Evolutionary conservation across 2,329 filamentous ascomycete species (phyloP).

Genomic region (Leptoxyphium fumago): DNA sequence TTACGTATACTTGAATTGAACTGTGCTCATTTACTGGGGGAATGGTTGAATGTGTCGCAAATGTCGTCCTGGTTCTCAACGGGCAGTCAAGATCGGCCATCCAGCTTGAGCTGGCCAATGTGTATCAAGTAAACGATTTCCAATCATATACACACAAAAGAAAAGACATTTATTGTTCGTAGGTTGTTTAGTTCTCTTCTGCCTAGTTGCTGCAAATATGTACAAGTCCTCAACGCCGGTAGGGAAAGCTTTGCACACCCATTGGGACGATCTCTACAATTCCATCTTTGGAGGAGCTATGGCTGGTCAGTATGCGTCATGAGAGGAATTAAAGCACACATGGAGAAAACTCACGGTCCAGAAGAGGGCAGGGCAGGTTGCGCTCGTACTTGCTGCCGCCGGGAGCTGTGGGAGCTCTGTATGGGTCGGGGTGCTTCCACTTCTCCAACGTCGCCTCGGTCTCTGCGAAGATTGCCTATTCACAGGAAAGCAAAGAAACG

Average conservation of each 20-base stretch:
- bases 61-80: too few species aligned
- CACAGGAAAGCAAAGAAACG: not conserved
- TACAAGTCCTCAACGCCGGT: too few species aligned
- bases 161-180: too few species aligned
- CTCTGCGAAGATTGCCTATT: constrained; percentile 66
- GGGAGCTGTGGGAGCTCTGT: constrained; percentile 74
- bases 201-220: too few species aligned
- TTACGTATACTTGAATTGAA: too few species aligned
- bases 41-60: too few species aligned
- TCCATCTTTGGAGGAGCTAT: not conserved
- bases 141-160: too few species aligned
- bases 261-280: not conserved
- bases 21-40: too few species aligned
- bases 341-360: constrained; percentile 55
- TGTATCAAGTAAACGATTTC: too few species aligned
- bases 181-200: too few species aligned
- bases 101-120: too few species aligned
- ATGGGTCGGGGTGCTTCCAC: constrained; percentile 98
- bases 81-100: too few species aligned
- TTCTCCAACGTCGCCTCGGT: constrained; percentile 76
- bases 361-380: constrained; percentile 66
- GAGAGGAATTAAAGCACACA: not conserved
- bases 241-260: not conserved
- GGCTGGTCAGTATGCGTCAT: not conserved
- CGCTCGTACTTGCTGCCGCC: constrained; percentile 96